Base-by-base conservation (phyloP, 2,329 filamentous ascomycete genomes). In the Aspergillus niger region DNA sequence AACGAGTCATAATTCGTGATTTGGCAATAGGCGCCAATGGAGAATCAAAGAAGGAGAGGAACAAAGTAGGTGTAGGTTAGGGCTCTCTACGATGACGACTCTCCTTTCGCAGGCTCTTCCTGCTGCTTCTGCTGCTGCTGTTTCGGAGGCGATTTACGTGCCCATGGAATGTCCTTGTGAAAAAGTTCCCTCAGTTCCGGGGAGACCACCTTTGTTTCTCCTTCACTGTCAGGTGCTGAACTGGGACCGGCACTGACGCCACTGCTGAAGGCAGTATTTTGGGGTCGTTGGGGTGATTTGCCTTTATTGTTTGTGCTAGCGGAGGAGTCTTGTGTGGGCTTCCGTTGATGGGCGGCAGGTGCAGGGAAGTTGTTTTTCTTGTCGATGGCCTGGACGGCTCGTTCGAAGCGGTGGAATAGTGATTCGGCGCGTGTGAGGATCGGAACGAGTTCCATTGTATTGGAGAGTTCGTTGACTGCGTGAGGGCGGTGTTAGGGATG, bases 391-490 rank as follows among this genome's bases (percentile, higher is more conserved):
- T 98, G 92, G 10, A 99, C 90, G 1, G 91, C 89, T 48, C 92
- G 86, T 70, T 96, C 89, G 77, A 97, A 99, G 53, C 91, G 88
- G 64, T 86, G 87, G 81, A 96, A 99, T 2, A 99, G 85, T 0
- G 88, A 85, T 77, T 99, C 95, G 10, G 95, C 95, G 32, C 93
- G 87, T 61, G 96, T 87, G 17, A 98, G 85, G 0, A 92, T 96
- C 0, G 89, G 89, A 55, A 92, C 85, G 0, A 99, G 85, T 67
- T 99, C 95, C 72, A 99, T 98, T 1, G 90, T 96, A 65, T 90
- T 90, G 5, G 92, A 96, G 1, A 99, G 85, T 74, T 99, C 95
- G 72, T 99, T 99, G 70, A 99, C 92, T 95, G 56, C 5, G 10
- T 48, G 22, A n/a, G n/a, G 7, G 24, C 13, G 15, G 22, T 22